phyloP scores from a whole-genome alignment of 2,329 filamentous ascomycete genomes.

The Tolypocladium ophioglossoides region DNA sequence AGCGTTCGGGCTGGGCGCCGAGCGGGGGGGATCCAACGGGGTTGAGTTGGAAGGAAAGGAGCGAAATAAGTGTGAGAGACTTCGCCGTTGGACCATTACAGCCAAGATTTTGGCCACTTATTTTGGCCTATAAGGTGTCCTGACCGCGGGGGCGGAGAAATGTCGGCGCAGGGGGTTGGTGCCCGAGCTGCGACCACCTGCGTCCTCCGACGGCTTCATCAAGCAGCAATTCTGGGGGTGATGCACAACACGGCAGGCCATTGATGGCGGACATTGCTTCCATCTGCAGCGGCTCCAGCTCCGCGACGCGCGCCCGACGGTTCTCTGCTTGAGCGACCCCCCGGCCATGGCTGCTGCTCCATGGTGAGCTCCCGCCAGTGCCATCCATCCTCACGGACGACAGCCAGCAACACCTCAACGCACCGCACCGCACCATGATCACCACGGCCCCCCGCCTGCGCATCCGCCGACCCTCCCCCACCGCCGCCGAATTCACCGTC shows the following conservation, averaged over 20 bases:
- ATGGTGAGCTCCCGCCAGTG: not conserved
- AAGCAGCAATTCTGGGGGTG: not conserved
- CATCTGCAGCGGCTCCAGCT: not conserved
- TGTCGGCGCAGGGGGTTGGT: not conserved
- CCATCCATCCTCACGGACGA: not conserved
- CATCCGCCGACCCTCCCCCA: constrained; percentile 64
- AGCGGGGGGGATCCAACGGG: constrained; percentile 42
- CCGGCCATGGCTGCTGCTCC: not conserved
- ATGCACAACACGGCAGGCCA: not conserved
- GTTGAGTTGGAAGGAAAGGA: constrained; percentile 34
- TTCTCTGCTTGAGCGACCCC: not conserved
- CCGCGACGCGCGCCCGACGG: not conserved
- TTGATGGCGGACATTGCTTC: not conserved
- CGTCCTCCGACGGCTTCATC: not conserved
- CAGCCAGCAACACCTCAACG: not conserved
- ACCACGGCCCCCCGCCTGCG: constrained; percentile 48
- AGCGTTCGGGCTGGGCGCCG: constrained; percentile 59
- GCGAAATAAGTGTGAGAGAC: constrained; percentile 40
- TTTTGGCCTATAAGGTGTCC: constrained; percentile 13
- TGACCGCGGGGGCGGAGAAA: not conserved
- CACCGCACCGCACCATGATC: constrained; percentile 35
- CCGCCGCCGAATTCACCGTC: constrained; percentile 86
- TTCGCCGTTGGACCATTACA: constrained; percentile 56
- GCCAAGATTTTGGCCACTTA: constrained; percentile 16
- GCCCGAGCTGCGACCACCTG: too few species aligned